Evolutionary conservation across 2,329 filamentous ascomycete species (phyloP), one percentile per base, ranked within the genome.

Genomic region (Hypoxylon sp.): DNA sequence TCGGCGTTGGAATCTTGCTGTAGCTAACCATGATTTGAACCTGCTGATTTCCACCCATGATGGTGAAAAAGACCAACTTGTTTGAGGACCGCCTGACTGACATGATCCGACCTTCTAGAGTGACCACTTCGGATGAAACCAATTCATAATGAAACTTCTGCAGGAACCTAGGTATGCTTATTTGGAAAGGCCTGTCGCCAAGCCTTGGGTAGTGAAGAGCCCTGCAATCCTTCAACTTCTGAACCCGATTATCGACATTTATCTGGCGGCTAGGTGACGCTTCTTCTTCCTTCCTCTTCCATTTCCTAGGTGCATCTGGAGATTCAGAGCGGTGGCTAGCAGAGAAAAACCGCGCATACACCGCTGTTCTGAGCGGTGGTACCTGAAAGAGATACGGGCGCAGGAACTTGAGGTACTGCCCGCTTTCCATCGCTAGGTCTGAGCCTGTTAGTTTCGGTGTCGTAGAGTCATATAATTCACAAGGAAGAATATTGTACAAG

Each of bases 41-140:
- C 71, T 86, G 88, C 73, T 89, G 82, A 64, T 90, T 91, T 77
- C 93, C 89, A 78, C 94, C 90, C 73, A 90, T 85, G 55, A 98
- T 82, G 80, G 96, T 92, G 72, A 98, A 80, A 80, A 99, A 99
- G 70, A 94, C 85, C 74, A 99, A 89, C 81, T 92, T 93, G 74
- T 89, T 90, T 72, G 95, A 91, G 22, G 69, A 61, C 10, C 73
- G 75, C 59, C 76, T 75, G 30, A 76, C 48, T 44, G 74, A 72
- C 77, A 76, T 75, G 72, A 79, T 62, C 31, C 77, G 73, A 22
- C 77, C 77, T 46, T 80, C 69, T 1, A 80, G 76, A 27, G 77
- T 73, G 57, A 79, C 72, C 54, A 80, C 75, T 30, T 77, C 74
- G 3, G 72, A 61, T 4, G 69, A 68, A 17, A 17, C 65, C 66